phyloP scores from a whole-genome alignment of 116 monocot species.

The Phalaenopsis hybrid region DNA sequence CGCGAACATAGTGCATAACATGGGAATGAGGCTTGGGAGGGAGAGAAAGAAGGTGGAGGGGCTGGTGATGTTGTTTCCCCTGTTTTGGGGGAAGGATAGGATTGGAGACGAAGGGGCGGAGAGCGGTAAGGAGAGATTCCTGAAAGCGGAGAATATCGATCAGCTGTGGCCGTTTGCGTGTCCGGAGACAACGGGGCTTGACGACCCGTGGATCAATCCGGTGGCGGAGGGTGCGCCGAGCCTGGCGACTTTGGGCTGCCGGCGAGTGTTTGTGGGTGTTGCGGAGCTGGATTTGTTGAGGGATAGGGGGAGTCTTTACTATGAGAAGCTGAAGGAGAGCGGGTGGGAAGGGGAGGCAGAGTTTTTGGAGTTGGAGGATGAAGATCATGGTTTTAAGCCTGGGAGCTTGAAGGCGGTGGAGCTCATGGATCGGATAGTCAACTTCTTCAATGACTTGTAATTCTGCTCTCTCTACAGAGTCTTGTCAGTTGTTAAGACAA shows the following conservation, averaged over 20 bases:
- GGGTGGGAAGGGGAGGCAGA: conserved; percentile 28
- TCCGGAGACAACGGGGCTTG: conserved; percentile 5
- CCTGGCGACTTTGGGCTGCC: conserved; percentile 18
- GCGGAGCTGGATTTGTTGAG: conserved; percentile 17
- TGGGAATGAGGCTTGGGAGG: conserved; percentile 11
- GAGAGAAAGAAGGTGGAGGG: conserved; percentile 11
- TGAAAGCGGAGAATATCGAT: background rate
- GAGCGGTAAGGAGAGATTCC: background rate
- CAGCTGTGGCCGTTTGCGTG: background rate
- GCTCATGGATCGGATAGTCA: background rate
- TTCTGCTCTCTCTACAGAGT: no score
- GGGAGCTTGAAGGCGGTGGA: conserved; percentile 1
- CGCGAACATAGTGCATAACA: conserved; percentile 38
- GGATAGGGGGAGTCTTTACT: conserved; percentile 15
- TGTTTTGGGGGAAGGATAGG: conserved; percentile 5
- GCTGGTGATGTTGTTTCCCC: conserved; percentile 5
- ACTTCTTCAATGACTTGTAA: background rate
- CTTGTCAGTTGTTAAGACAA: no score
- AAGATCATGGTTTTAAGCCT: conserved; percentile 17
- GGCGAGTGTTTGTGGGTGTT: conserved; percentile 19
- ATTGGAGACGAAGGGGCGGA: background rate
- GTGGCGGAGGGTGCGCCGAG: conserved; percentile 11
- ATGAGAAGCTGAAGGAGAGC: conserved; percentile 13
- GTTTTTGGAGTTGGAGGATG: conserved; percentile 16
- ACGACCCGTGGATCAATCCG: conserved; percentile 17